Percentiles rank a stretch among this genome's conserved stretches.
Conservation (phyloP, 2,329 filamentous ascomycete genomes). For the Nannizziopsis barbatae region DNA sequence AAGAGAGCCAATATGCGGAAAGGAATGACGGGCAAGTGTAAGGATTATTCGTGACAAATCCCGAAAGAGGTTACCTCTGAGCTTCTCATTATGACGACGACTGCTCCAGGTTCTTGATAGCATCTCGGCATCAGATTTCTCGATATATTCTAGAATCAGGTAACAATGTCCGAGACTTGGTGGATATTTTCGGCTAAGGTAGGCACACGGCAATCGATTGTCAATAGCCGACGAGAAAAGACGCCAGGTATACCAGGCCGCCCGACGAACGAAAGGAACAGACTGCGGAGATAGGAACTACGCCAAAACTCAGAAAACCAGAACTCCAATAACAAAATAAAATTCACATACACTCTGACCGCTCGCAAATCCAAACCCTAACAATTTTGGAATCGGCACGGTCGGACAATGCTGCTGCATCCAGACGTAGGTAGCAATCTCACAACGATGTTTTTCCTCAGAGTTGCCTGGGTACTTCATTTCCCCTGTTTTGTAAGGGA, state of each 20-base stretch:
- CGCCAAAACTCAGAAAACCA: neutral
- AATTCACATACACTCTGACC: constrained; percentile 15
- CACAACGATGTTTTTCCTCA: constrained; percentile 15
- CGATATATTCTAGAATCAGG: constrained; percentile 19
- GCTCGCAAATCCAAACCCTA: constrained; percentile 19
- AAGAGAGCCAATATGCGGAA: constrained; percentile 28
- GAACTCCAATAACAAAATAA: neutral
- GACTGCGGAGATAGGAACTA: neutral
- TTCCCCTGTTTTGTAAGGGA: constrained; percentile 11
- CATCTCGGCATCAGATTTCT: constrained; percentile 16
- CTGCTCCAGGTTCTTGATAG: constrained; percentile 20
- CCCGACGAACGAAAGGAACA: neutral
- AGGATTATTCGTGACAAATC: constrained; percentile 17
- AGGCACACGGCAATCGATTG: neutral
- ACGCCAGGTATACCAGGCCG: neutral
- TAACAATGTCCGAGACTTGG: constrained; percentile 12
- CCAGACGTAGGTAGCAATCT: constrained; percentile 15
- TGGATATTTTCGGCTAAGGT: neutral
- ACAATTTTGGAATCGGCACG: constrained; percentile 13
- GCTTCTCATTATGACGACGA: constrained; percentile 10
- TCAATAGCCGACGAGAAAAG: neutral
- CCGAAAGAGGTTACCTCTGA: constrained; percentile 18
- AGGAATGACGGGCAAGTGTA: constrained; percentile 15
- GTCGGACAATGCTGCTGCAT: constrained; percentile 12
- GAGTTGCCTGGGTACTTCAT: constrained; percentile 6